Percentiles rank a stretch among this genome's conserved stretches.
These are phyloP conservation scores for Carallia brachiata DNA, from an alignment of 345 rosid species.

Conservation along the genomic window DNA sequence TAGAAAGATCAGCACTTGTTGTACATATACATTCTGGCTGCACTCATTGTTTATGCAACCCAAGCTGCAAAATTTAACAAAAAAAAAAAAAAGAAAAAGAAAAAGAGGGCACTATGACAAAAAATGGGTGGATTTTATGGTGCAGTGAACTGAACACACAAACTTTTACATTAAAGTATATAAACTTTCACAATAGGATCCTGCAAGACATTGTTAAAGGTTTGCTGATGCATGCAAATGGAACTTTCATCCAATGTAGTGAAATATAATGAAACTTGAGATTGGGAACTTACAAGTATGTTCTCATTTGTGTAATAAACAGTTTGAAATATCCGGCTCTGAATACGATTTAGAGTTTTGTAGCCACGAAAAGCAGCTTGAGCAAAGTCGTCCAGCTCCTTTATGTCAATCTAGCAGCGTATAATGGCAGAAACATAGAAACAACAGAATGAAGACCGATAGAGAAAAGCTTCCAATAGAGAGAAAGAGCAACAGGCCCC, in stretches of 20 bases:
- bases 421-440: conserved; percentile 14
- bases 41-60: neutral
- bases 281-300: conserved; percentile 63
- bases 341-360: conserved; percentile 86
- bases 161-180: too few relatives aligned
- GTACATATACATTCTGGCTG: too few relatives aligned
- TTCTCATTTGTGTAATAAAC: conserved; percentile 90
- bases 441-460: conserved; percentile 17
- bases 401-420: conserved; percentile 76
- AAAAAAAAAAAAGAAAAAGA: too few relatives aligned
- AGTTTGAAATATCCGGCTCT: conserved; percentile 86
- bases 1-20: too few relatives aligned
- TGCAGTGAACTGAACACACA: too few relatives aligned
- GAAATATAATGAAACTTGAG: conserved; percentile 5
- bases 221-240: neutral
- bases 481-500: too few relatives aligned
- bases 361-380: conserved; percentile 98
- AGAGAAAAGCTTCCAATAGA: neutral
- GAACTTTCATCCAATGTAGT: neutral
- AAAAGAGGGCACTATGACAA: neutral
- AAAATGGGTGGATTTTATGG: neutral
- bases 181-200: too few relatives aligned
- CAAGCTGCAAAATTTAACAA: neutral
- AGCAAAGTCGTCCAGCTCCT: conserved; percentile 87
- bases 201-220: too few relatives aligned